Evolutionary conservation across 495 filamentous ascomycete genomes (phyloP), one percentile per base, ranked within the genome.

Genomic region (Daldinia loculata): DNA sequence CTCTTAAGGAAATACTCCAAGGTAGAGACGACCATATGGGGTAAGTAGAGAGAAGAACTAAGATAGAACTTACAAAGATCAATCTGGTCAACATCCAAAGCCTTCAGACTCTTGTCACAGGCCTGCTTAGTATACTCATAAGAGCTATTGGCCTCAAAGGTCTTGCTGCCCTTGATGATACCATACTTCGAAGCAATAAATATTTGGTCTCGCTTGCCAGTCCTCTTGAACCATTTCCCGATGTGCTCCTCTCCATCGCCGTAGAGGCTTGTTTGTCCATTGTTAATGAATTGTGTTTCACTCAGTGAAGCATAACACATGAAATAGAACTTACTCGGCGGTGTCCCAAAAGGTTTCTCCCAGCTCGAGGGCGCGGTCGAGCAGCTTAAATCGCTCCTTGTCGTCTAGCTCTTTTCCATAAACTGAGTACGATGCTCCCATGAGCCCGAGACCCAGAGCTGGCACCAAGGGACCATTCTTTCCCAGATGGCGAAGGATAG

Each of bases 271-370:
- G n/a, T n/a, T n/a, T n/a, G n/a, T n/a, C n/a, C n/a, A n/a, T n/a
- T n/a, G n/a, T n/a, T n/a, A n/a, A n/a, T n/a, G n/a, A n/a, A n/a
- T n/a, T n/a, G n/a, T n/a, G n/a, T n/a, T n/a, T n/a, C n/a, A n/a
- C n/a, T n/a, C n/a, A n/a, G n/a, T n/a, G n/a, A n/a, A n/a, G n/a
- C n/a, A 11, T 11, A 5, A 24, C 56, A 34, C 2, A 24, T 14
- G 39, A 27, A 27, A 17, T 0, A 2, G 15, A 32, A 67, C 76
- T 48, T 66, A 77, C 75, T 78, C 76, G 19, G 76, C n/a, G n/a
- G 63, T 84, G 70, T 91, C 89, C 89, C 89, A 91, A 61, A 86
- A 86, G 0, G 69, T 84, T 38, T 83, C 78, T 2, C 89, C 90
- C 12, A 85, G 74, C 57, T 86, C 81, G 51, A 85, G 63, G n/a